Percentiles rank a stretch among this genome's conserved stretches.
These are phyloP conservation scores for Rusavskia elegans DNA, from an alignment of 495 filamentous ascomycete species.

Conservation along the genomic window DNA sequence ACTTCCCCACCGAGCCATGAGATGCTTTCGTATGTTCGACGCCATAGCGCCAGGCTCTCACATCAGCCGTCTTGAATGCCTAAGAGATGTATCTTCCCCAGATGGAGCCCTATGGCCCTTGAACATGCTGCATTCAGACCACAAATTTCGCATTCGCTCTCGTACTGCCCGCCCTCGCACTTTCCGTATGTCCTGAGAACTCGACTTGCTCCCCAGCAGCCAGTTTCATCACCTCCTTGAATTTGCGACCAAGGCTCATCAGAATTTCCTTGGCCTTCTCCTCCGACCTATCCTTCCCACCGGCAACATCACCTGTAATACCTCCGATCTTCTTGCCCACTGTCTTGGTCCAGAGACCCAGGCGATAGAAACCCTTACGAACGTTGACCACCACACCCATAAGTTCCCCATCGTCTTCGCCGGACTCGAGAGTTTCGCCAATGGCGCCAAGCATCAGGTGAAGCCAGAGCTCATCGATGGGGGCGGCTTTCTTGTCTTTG, in stretches of 20 bases:
- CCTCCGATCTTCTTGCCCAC: constrained; percentile 68
- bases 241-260: constrained; percentile 64
- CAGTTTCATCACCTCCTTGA: constrained; percentile 79
- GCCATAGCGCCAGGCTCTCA: too few species aligned
- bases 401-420: constrained; percentile 78
- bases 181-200: constrained; percentile 93
- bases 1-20: too few species aligned
- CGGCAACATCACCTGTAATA: constrained; percentile 50
- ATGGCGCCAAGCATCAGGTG: constrained; percentile 93
- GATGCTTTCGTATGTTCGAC: too few species aligned
- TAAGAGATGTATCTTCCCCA: not conserved
- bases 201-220: constrained; percentile 62
- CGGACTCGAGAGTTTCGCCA: constrained; percentile 91
- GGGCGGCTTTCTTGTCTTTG: constrained; percentile 79
- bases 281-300: constrained; percentile 49
- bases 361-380: constrained; percentile 91
- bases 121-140: constrained; percentile 30
- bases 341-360: constrained; percentile 85
- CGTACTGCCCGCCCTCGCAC: constrained; percentile 79
- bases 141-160: constrained; percentile 88
- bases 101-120: too few species aligned
- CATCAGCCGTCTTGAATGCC: too few species aligned
- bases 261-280: constrained; percentile 77
- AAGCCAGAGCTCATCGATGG: constrained; percentile 93
- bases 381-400: constrained; percentile 99